Evolutionary conservation across 805 yeast genomes (phyloP).

Genomic region (Grigorovia transvaalensis): DNA sequence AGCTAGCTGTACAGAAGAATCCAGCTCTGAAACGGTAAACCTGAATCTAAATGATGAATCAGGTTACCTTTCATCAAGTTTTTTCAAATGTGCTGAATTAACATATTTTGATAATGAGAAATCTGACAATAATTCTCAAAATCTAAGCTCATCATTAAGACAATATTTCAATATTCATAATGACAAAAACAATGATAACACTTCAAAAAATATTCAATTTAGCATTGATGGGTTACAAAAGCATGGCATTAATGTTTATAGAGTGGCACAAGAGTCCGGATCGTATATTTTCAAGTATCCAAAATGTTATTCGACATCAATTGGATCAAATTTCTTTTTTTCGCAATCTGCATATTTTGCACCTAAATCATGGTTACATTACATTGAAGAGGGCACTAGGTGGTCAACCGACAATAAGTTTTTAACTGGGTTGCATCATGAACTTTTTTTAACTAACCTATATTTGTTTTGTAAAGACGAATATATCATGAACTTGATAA

Average conservation of each 20-base stretch:
- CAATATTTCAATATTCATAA: not conserved
- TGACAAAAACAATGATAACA: not conserved
- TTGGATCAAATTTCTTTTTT: slow-evolving; percentile 47
- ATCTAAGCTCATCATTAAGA: not conserved
- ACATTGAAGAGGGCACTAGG: slow-evolving; percentile 37
- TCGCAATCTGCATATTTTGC: slow-evolving; percentile 52
- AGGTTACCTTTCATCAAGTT: slow-evolving; percentile 27
- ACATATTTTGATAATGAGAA: slow-evolving; percentile 11
- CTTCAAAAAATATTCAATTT: slow-evolving; percentile 28
- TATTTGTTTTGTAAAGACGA: slow-evolving; percentile 34
- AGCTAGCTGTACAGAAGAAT: slow-evolving; percentile 17
- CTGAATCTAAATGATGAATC: not conserved
- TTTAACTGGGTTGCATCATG: slow-evolving; percentile 43
- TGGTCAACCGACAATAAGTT: slow-evolving; percentile 42
- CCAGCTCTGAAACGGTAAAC: slow-evolving; percentile 33
- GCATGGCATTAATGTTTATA: slow-evolving; percentile 39
- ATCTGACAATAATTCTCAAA: not conserved
- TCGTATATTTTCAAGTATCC: slow-evolving; percentile 53
- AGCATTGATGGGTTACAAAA: slow-evolving; percentile 40
- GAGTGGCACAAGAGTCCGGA: slow-evolving; percentile 49
- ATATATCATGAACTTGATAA: slow-evolving; percentile 27
- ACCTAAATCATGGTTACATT: slow-evolving; percentile 43
- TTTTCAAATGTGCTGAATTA: slow-evolving; percentile 44
- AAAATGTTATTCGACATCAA: slow-evolving; percentile 37
- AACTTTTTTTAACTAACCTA: slow-evolving; percentile 39